phyloP scores from a whole-genome alignment of 768 basidiomycete species.

The Mycena floridula region DNA sequence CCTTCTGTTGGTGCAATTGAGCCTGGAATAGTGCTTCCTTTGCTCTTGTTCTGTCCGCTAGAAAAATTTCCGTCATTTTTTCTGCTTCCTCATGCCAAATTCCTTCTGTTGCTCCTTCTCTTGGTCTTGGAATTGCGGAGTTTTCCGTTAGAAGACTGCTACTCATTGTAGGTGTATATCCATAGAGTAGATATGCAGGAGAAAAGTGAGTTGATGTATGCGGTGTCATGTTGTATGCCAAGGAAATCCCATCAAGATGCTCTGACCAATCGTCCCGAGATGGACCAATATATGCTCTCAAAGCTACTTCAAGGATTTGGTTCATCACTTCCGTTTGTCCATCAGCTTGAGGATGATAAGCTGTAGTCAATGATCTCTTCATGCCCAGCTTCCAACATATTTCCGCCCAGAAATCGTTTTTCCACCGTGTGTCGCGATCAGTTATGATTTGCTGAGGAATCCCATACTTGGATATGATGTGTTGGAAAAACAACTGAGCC shows the following conservation, averaged over 20 bases:
- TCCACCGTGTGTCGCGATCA: constrained; percentile 9
- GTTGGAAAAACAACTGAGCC: constrained; percentile 5
- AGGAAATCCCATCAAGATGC: no score
- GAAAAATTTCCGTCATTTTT: no score
- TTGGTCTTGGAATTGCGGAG: no score
- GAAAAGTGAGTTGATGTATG: constrained; percentile 10
- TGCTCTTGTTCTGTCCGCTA: no score
- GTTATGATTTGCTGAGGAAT: constrained; percentile 4
- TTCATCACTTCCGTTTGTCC: constrained; percentile 4
- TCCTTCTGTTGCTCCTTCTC: no score
- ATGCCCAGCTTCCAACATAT: not conserved
- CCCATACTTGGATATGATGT: not conserved
- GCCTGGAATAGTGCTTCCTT: no score
- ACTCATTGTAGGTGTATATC: no score
- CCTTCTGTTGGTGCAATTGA: not conserved
- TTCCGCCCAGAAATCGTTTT: constrained; percentile 12
- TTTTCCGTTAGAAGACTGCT: no score
- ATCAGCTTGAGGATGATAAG: constrained; percentile 15
- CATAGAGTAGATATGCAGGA: constrained; percentile 12
- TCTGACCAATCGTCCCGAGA: constrained; percentile 9
- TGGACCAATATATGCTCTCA: constrained; percentile 6
- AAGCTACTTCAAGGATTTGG: constrained; percentile 17
- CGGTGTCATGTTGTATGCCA: constrained; percentile 9
- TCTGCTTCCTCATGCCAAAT: no score
- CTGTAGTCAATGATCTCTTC: not conserved